phyloP scores from a whole-genome alignment of 2,329 filamentous ascomycete species.

The Parastagonospora nodorum region DNA sequence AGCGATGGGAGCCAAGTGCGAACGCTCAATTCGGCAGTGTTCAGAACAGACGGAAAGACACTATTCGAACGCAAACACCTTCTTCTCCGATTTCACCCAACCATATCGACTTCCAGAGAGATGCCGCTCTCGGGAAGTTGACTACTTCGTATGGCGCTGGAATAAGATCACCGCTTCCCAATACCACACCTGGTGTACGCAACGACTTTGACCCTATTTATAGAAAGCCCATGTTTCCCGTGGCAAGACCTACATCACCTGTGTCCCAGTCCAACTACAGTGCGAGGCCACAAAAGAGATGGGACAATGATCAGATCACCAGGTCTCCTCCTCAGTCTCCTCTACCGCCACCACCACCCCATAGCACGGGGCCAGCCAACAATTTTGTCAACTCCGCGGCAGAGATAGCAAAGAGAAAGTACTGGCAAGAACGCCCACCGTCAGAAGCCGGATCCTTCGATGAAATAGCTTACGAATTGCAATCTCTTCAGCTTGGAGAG shows the following conservation, averaged over 20 bases:
- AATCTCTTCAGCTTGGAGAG: conserved; percentile 3
- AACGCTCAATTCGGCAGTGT: too few relatives aligned
- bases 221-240: background rate
- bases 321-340: too few relatives aligned
- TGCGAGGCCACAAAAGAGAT: background rate
- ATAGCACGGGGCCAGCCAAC: background rate
- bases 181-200: background rate
- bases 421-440: background rate
- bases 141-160: too few relatives aligned
- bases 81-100: too few relatives aligned
- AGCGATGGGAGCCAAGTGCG: too few relatives aligned
- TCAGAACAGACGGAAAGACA: too few relatives aligned
- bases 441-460: background rate
- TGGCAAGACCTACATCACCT: background rate
- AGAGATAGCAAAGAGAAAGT: background rate
- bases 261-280: background rate
- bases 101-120: too few relatives aligned
- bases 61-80: too few relatives aligned
- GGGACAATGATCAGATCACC: background rate
- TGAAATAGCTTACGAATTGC: background rate
- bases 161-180: too few relatives aligned
- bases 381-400: background rate
- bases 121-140: too few relatives aligned
- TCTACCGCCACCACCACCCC: background rate
- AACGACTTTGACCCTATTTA: background rate